Evolutionary conservation across 208 protist genomes (phyloP).

Genomic region (Acanthamoeba culbertsoni): DNA sequence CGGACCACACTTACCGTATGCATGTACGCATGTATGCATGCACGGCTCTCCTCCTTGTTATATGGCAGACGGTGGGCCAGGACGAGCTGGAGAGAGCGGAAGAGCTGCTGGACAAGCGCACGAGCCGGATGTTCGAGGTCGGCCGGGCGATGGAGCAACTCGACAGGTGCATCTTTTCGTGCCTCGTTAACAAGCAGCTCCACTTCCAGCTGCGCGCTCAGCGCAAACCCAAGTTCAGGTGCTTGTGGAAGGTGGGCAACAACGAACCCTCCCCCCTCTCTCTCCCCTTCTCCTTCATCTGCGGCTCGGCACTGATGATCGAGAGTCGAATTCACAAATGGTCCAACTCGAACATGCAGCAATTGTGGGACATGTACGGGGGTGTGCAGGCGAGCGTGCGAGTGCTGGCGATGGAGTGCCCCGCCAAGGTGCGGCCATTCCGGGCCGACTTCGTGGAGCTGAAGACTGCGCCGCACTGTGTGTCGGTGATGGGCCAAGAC

Average conservation of each 20-base stretch:
- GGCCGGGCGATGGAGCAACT: not conserved
- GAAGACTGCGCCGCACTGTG: not conserved
- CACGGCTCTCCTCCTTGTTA: not conserved
- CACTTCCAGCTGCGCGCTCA: not conserved
- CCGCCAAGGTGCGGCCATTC: not conserved
- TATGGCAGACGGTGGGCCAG: not conserved
- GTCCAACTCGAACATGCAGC: not conserved
- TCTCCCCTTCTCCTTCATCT: not conserved
- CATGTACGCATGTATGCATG: not conserved
- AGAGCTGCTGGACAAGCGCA: not conserved
- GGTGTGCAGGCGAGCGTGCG: not conserved
- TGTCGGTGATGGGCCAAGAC: not conserved
- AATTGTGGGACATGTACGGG: not conserved
- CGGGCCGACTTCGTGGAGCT: not conserved
- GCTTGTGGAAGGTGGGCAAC: not conserved
- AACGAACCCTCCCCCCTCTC: no score
- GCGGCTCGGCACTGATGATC: not conserved
- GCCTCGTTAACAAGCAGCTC: not conserved
- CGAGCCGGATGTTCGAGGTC: not conserved
- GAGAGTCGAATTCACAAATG: not conserved
- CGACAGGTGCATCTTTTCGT: constrained; percentile 14
- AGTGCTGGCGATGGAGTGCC: not conserved
- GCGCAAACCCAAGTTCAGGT: not conserved
- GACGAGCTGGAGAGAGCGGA: not conserved
- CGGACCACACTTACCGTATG: not conserved